These are phyloP conservation scores for Gossypium sturtianum DNA, from an alignment of 345 rosid species.

Conservation along the genomic window DNA sequence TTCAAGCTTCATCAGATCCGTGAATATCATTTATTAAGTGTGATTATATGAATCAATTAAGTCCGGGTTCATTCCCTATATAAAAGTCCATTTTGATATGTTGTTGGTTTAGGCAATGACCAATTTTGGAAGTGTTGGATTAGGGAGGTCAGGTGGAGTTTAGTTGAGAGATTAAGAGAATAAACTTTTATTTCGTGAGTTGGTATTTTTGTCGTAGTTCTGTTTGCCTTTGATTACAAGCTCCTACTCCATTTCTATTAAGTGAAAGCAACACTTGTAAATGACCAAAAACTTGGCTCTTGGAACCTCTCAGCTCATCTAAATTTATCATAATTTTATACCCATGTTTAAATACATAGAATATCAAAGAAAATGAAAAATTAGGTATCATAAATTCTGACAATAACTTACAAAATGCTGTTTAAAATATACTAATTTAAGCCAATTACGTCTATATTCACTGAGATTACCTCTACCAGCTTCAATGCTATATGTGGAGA, in stretches of 20 bases:
- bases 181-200: conserved; percentile 1
- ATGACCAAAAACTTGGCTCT: neutral
- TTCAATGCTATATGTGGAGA: neutral
- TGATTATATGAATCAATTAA: too few species aligned
- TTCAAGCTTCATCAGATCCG: too few species aligned
- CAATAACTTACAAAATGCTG: too few species aligned
- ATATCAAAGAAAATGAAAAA: too few species aligned
- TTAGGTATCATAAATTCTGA: too few species aligned
- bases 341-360: too few species aligned
- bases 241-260: conserved; percentile 11
- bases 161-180: conserved; percentile 6
- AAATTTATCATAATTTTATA: too few species aligned
- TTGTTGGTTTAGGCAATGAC: neutral
- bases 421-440: too few species aligned
- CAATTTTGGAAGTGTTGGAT: conserved; percentile 12
- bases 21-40: too few species aligned
- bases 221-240: neutral
- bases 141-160: conserved; percentile 17
- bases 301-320: too few species aligned
- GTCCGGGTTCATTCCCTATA: too few species aligned
- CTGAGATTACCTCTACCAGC: neutral
- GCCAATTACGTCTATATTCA: neutral
- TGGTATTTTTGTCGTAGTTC: conserved; percentile 14
- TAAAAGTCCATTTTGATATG: too few species aligned
- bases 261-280: neutral